These are phyloP conservation scores for Entophlyctis luteolus DNA, from an alignment of 192 early-diverging fungal genomes.

Conservation along the genomic window DNA sequence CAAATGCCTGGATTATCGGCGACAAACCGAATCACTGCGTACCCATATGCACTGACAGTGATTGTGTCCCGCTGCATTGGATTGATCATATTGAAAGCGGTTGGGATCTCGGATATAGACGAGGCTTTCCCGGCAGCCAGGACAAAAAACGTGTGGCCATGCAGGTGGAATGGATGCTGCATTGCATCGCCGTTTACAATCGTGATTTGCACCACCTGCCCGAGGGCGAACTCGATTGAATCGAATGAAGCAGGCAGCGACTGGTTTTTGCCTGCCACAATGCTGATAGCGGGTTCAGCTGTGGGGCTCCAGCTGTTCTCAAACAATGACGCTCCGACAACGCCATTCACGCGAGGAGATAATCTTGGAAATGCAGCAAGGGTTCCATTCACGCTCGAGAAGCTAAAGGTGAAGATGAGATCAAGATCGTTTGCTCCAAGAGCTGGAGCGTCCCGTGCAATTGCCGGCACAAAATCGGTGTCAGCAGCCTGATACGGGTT, in stretches of 20 bases:
- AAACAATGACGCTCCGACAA: no score
- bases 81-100: constrained; percentile 40
- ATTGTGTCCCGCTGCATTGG: constrained; percentile 74
- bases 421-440: background rate
- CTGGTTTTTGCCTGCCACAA: no score
- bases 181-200: constrained; percentile 65
- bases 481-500: no score
- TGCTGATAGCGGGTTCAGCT: no score
- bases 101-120: constrained; percentile 34
- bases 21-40: constrained; percentile 67
- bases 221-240: constrained; percentile 56
- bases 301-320: no score
- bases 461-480: no score
- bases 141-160: constrained; percentile 76
- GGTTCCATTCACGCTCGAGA: no score
- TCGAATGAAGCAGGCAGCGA: constrained; percentile 36
- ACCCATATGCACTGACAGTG: constrained; percentile 52
- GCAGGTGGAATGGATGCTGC: constrained; percentile 73
- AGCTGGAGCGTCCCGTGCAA: no score
- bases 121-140: constrained; percentile 58
- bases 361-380: no score
- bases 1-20: constrained; percentile 80
- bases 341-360: no score
- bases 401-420: no score
- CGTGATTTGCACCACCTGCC: constrained; percentile 58